Evolutionary conservation across 1,284 basidiomycete species (phyloP).

Genomic region (Tilletia horrida): DNA sequence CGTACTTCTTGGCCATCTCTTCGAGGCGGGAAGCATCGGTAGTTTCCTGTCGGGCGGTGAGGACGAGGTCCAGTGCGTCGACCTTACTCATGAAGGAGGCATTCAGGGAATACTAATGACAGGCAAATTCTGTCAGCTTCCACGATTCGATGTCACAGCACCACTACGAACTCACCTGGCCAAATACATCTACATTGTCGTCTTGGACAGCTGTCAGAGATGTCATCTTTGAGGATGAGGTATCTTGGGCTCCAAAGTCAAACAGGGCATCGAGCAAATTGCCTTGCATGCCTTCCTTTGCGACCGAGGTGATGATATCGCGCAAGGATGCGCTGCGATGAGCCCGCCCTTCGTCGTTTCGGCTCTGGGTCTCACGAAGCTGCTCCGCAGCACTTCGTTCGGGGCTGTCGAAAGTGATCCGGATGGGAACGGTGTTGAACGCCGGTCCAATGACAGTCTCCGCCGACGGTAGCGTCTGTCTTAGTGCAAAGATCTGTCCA

Average conservation of each 20-base stretch:
- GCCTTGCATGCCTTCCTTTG: not conserved
- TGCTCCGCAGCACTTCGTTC: constrained; percentile 20
- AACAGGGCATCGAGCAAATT: constrained; percentile 46
- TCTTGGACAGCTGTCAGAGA: not conserved
- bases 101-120: constrained; percentile 18
- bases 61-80: not conserved
- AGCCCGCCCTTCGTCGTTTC: constrained; percentile 35
- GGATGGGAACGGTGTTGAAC: constrained; percentile 47
- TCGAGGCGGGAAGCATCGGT: not conserved
- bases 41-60: not conserved
- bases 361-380: constrained; percentile 29
- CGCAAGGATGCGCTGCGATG: constrained; percentile 45
- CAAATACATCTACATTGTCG: constrained; percentile 19
- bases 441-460: constrained; percentile 43
- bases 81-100: not conserved
- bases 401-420: constrained; percentile 27
- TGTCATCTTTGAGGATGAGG: not conserved
- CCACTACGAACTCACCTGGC: constrained; percentile 3
- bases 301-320: constrained; percentile 26
- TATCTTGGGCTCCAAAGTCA: constrained; percentile 37
- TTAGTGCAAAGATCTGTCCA: constrained; percentile 45
- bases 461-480: constrained; percentile 36
- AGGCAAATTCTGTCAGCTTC: no score
- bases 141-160: no score
- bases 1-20: not conserved